Evolutionary conservation across 1,284 basidiomycete genomes (phyloP).

Genomic region (Leccinum ponderosum): DNA sequence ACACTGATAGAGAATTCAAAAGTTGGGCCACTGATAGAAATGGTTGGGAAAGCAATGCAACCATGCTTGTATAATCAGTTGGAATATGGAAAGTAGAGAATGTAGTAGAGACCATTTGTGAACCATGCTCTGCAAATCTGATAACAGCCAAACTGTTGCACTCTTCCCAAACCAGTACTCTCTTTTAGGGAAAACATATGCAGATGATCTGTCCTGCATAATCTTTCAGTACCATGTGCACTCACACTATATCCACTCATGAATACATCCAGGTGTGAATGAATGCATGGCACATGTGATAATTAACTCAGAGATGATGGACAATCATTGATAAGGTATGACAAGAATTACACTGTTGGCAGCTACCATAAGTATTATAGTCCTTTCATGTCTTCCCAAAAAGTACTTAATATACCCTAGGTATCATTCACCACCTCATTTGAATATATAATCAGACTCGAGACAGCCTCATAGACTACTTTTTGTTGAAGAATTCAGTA

Average conservation of each 20-base stretch:
- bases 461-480: too few relatives aligned
- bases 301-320: background rate
- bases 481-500: too few relatives aligned
- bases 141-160: background rate
- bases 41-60: background rate
- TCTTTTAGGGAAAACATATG: constrained; percentile 26
- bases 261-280: background rate
- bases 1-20: background rate
- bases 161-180: background rate
- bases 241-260: background rate
- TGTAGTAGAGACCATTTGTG: background rate
- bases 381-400: too few relatives aligned
- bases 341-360: background rate
- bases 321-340: background rate
- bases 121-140: background rate
- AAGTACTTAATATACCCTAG: too few relatives aligned
- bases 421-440: too few relatives aligned
- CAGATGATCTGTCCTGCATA: constrained; percentile 7
- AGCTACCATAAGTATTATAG: background rate
- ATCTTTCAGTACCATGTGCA: background rate
- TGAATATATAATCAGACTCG: too few relatives aligned
- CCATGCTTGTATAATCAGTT: background rate
- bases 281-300: background rate
- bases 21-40: background rate
- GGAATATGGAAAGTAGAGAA: background rate